phyloP scores from a whole-genome alignment of 2,329 filamentous ascomycete genomes.

The Colletotrichum noveboracense region DNA sequence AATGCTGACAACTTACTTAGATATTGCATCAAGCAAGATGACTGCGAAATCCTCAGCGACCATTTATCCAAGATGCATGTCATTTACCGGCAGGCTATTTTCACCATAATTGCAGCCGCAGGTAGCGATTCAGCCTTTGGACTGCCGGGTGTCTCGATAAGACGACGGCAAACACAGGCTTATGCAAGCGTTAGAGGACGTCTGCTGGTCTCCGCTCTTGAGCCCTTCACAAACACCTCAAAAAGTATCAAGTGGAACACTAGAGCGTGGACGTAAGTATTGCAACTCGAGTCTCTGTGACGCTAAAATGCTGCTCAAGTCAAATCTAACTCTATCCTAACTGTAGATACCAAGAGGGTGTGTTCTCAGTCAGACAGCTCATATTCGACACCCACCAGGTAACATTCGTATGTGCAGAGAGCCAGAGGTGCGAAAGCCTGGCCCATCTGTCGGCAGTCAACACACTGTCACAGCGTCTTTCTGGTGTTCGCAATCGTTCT shows the following conservation, averaged over 20 bases:
- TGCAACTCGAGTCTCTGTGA: neutral
- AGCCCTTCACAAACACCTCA: accelerated
- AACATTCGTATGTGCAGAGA: neutral
- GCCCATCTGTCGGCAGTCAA: neutral
- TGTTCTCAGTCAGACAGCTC: neutral
- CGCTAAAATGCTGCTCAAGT: accelerated
- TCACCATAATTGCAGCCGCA: neutral
- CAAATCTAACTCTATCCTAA: accelerated
- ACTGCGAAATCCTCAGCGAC: neutral
- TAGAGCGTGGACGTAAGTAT: neutral
- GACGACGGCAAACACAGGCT: neutral
- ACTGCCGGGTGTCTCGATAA: neutral
- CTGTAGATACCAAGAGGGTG: neutral
- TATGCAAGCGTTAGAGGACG: neutral
- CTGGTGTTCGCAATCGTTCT: neutral
- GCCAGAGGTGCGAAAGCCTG: neutral
- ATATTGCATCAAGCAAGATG: neutral
- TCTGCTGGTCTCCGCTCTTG: neutral
- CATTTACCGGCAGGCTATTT: neutral
- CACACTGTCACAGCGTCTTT: neutral
- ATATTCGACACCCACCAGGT: neutral
- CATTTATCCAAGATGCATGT: neutral
- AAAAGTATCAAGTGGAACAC: neutral
- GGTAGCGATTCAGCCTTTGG: accelerated
- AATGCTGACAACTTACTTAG: neutral